Conservation (phyloP, 371 early-diverging fungal genomes). For the Zancudomyces culisetae region DNA sequence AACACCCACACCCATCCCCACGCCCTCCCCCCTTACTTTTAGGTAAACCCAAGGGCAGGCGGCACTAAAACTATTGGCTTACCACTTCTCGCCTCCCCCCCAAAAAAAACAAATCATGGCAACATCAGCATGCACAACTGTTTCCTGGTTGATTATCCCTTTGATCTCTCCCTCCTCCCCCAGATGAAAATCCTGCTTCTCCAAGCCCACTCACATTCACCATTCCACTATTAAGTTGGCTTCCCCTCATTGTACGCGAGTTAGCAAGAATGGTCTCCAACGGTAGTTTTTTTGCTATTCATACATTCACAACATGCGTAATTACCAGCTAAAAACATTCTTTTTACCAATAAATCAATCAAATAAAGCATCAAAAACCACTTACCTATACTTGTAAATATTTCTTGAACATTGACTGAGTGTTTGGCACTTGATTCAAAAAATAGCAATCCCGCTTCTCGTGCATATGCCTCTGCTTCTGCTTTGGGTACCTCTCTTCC, state of each 20-base stretch:
- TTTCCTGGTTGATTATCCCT: too few species aligned
- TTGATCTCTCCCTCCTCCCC: too few species aligned
- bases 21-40: too few species aligned
- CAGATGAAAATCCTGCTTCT: constrained; percentile 8
- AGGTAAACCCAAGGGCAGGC: too few species aligned
- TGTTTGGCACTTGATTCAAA: constrained; percentile 89
- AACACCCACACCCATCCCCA: too few species aligned
- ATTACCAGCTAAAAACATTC: too few species aligned
- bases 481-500: constrained; percentile 45
- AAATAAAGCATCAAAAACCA: not conserved
- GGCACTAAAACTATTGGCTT: too few species aligned
- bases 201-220: constrained; percentile 19
- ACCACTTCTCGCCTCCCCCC: too few species aligned
- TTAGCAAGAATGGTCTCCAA: constrained; percentile 18
- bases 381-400: constrained; percentile 58
- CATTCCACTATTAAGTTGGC: constrained; percentile 20
- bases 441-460: constrained; percentile 75
- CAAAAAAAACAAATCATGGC: too few species aligned
- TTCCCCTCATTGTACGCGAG: constrained; percentile 9
- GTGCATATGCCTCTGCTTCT: constrained; percentile 79
- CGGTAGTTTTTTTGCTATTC: constrained; percentile 32
- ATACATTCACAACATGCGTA: not conserved
- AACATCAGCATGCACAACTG: too few species aligned
- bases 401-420: constrained; percentile 65
- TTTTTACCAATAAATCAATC: too few species aligned